Evolutionary conservation across 2,329 filamentous ascomycete species (phyloP), one percentile per base, ranked within the genome.

Genomic region (Ophiostoma ulmi): DNA sequence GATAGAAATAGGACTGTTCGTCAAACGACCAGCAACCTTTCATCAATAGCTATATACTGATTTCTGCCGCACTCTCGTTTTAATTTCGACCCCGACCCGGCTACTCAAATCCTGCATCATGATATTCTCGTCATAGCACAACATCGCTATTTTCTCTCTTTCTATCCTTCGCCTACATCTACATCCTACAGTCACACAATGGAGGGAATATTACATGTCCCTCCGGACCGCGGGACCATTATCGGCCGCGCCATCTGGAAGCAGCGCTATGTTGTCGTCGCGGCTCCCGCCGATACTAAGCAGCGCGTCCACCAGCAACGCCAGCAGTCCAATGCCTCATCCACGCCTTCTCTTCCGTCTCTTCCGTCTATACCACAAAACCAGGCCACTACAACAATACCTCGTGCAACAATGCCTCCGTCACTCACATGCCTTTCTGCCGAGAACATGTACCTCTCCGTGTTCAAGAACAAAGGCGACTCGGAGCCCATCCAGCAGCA

Each of bases 381-480:
- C 39, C 67, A 26, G 55, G 63, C 36, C n/a, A 22, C 6, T 26
- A 70, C n/a, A 38, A 61, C 52, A 41, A 44, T n/a, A n/a, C 63
- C 71, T 11, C 70, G 70, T 20, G 52, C 58, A 44, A 75, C 81
- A 55, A 77, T 77, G 14, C 77, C 80, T 10, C 36, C 63, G 7
- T 44, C 84, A 58, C 71, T 76, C 71, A 70, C 78, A 22, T 75
- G 64, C 68, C 67, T 72, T n/a, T 67, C 70, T 35, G 70, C 73
- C 13, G 84, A 86, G 69, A 80, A 81, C 72, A 79, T 82, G 69
- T 85, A 81, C 72, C 78, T 88, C 22, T 83, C 83, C 44, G 80
- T 88, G 38, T 88, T 84, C 79, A 88, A 88, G 75, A 78, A 81
- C 74, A 87, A 86, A 81, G 84, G 86, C 63, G 87, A 89, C 73